Base-by-base conservation (phyloP, 73 alveolate genomes). In the Symbiodinium natans region DNA sequence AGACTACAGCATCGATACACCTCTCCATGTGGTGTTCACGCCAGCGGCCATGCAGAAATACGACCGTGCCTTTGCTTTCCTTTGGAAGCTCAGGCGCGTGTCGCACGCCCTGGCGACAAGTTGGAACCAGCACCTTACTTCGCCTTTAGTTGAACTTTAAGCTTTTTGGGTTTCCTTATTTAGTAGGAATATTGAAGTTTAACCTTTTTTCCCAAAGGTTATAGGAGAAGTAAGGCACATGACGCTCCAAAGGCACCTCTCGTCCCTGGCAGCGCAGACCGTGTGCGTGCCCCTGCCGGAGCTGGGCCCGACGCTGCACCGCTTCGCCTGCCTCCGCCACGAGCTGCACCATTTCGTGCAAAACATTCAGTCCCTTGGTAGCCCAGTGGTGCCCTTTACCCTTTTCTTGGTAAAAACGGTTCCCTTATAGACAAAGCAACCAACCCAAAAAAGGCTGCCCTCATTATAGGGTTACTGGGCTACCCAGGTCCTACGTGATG, bases 1-100 rank as follows among this genome's bases (percentile, higher is more conserved):
- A 75, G 99, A 99, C 99, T 99, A 99, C 99, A 98, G 99, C 90
- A 99, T 99, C 73, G 99, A 99, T 87, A 98, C 99, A 27, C 99
- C 99, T 33, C 93, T 99, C 42, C 99, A 99, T 54, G 99, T 99
- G 59, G 99, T 99, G 38, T 99, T 99, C 93, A 99, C 99, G 41
- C 99, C 99, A 11, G 99, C 99, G 56, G 99, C 99, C 71, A 99
- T 99, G 99, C 99, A 99, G 98, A 99, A 99, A 87, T 99, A 99
- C 99, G 99, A 99, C 40, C 99, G 99, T 41, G 98, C 99, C 89
- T 99, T 99, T 93, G 98, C 99, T 99, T 99, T 99, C 86, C 99
- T 99, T 77, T 99, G 99, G 99, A 99, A 99, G 99, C 99, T 99
- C 75, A 99, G 99, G 99, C 93, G 99, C 2, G 99, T 99, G 39